Evolutionary conservation across 1,284 basidiomycete species (phyloP), one percentile per base, ranked within the genome.

Genomic region (Phellopilus nigrolimitatus): DNA sequence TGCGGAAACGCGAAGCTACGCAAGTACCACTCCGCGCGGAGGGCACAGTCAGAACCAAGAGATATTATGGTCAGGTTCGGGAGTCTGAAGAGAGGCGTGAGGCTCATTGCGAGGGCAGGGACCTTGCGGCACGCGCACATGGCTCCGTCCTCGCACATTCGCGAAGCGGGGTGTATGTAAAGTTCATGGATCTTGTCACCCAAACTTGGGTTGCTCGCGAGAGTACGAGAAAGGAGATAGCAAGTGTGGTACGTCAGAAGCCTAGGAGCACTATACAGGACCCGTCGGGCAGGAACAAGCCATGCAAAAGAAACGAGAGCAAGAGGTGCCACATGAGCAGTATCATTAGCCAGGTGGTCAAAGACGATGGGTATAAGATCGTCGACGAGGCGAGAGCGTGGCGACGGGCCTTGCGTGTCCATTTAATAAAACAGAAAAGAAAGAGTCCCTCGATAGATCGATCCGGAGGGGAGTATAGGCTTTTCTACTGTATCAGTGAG

Each of bases 61-160:
- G 40, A 39, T 19, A 50, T n/a, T 10, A 33, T 27, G 9, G 25
- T 22, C 9, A 50, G 13, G 25, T 34, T 24, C 31, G n/a, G 7
- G n/a, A 50, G 39, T 10, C 39, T 25, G 31, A 50, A 50, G 30
- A 50, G 25, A 6, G 48, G 48, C 12, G 48, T 30, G 10, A 50
- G 40, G 27, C 48, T 43, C 12, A 50, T 22, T 5, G 22, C 39
- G 24, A 43, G n/a, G 12, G 30, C 25, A 25, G 33, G 17, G 24
- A 42, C 13, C 2, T 21, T 33, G 19, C 28, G 27, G 19, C 48
- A 50, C 13, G 24, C 27, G 30, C 48, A 50, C 21, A 13, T 24
- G n/a, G 13, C 12, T 12, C 13, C 27, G 28, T 1, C 17, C 9
- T 34, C 19, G 30, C 48, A 50, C 4, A 34, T 9, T 8, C 40